Base-by-base conservation (phyloP, 768 basidiomycete genomes). In the Lactifluus volemus region DNA sequence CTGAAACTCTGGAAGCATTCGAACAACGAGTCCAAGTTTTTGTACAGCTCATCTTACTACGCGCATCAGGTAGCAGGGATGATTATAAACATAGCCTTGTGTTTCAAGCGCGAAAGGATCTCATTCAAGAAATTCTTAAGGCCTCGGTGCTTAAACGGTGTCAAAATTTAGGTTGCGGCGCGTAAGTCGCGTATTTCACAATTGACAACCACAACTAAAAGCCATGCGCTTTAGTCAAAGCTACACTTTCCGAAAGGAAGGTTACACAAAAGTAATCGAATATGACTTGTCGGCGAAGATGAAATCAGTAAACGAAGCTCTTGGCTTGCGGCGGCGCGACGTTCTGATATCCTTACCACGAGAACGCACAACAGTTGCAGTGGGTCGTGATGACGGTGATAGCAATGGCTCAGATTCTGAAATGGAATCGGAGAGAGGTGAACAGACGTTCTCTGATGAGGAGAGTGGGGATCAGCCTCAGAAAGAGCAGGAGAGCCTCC, bases 201-300 rank as follows among this genome's bases (percentile, higher is more conserved):
- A 59, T 44, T 21, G 17, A n/a, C 30, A n/a, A 25, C 19, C 53
- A 63, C 49, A 25, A 19, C 39, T 50, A 15, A 50, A 44, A n/a
- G 39, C 32, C 60, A 42, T 25, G 51, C 14, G 41, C 52, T 47
- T 2, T 65, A 95, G 92, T 32, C 73, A 80, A 66, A 85, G 81
- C 2, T 94, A 91, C 70, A 92, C 93, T 0, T 92, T 89, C 74
- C 87, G 95, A 55, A 98, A 92, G 72, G 97, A 99, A 69, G 92
- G 91, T 0, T 80, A 89, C 72, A 92, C 89, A 53, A 98, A 98
- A 75, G 81, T 99, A 58, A 87, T 98, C 70, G 94, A 98, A 75
- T 91, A 92, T 69, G 94, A 95, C 67, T 79, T 98, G 36, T 78
- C 90, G 6, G 53, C 72, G 2, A 96, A 93, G 73, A 86, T 92